phyloP scores from a whole-genome alignment of 768 basidiomycete species.

The Phlebiopsis flavidoalba region DNA sequence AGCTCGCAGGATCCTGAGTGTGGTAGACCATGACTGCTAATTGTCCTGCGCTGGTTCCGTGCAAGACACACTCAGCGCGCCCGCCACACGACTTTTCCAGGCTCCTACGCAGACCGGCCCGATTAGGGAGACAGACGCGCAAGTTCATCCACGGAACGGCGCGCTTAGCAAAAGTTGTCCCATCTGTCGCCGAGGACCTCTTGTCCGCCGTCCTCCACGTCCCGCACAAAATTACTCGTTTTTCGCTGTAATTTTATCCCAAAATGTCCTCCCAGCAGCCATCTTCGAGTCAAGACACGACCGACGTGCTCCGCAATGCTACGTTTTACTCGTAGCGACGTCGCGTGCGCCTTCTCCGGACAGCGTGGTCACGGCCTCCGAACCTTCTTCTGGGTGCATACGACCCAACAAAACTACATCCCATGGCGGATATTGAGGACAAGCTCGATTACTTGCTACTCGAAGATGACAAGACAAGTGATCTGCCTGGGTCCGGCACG shows the following conservation, averaged over 20 bases:
- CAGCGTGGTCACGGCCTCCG: slow-evolving; percentile 63
- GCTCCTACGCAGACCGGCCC: neutral
- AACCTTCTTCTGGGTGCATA: slow-evolving; percentile 83
- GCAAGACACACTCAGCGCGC: too few relatives aligned
- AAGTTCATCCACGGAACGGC: neutral
- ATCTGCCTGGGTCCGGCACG: slow-evolving; percentile 83
- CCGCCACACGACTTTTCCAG: neutral
- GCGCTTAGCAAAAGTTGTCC: slow-evolving; percentile 12
- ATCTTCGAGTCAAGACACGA: slow-evolving; percentile 14
- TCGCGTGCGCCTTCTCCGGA: slow-evolving; percentile 8
- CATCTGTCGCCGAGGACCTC: neutral
- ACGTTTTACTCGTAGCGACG: slow-evolving; percentile 17
- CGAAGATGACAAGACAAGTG: slow-evolving; percentile 93
- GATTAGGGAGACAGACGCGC: neutral
- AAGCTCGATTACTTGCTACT: slow-evolving; percentile 93
- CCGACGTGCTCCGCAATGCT: slow-evolving; percentile 20
- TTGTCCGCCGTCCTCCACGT: slow-evolving; percentile 10
- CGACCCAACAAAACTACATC: slow-evolving; percentile 91
- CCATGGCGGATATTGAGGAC: slow-evolving; percentile 86
- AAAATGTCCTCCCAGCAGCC: slow-evolving; percentile 6
- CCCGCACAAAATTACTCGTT: slow-evolving; percentile 9
- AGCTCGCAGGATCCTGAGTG: neutral
- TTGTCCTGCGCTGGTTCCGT: neutral
- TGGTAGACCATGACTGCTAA: neutral
- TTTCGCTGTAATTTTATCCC: neutral